These are phyloP conservation scores for Colletotrichum sidae DNA, from an alignment of 2,329 filamentous ascomycete species.

Conservation along the genomic window DNA sequence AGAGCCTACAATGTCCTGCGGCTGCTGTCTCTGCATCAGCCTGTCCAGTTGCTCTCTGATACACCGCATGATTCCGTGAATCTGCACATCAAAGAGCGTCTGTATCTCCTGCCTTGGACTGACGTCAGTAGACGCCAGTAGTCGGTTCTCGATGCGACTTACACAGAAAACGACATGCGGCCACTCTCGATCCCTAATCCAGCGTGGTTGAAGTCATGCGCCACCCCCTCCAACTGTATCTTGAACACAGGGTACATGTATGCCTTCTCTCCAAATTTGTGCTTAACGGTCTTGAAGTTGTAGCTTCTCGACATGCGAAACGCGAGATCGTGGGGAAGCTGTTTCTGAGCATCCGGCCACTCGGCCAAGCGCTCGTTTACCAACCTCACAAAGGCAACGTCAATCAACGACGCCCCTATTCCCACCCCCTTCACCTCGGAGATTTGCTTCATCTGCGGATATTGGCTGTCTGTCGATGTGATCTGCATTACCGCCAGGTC, in stretches of 20 bases:
- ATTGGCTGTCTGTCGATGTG: constrained; percentile 42
- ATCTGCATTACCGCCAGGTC: constrained; percentile 58
- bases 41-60: constrained; percentile 55
- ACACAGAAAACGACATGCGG: constrained; percentile 54
- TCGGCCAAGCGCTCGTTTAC: constrained; percentile 51
- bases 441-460: constrained; percentile 49
- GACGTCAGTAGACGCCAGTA: background rate
- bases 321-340: constrained; percentile 51
- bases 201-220: constrained; percentile 52
- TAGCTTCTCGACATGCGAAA: constrained; percentile 51
- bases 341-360: constrained; percentile 48
- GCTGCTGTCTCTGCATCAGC: constrained; percentile 45
- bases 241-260: constrained; percentile 54
- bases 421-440: constrained; percentile 57
- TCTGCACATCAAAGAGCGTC: constrained; percentile 43
- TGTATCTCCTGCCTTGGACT: constrained; percentile 9
- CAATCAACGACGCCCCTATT: constrained; percentile 59
- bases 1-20: constrained; percentile 48
- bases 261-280: constrained; percentile 58
- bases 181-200: constrained; percentile 53
- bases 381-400: constrained; percentile 53
- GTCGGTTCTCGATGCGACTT: constrained; percentile 34
- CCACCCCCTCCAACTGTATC: constrained; percentile 56
- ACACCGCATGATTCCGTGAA: constrained; percentile 52
- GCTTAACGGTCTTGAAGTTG: constrained; percentile 51